These are phyloP conservation scores for Epichloe brachyelytri DNA, from an alignment of 2,329 filamentous ascomycete genomes.

Conservation along the genomic window DNA sequence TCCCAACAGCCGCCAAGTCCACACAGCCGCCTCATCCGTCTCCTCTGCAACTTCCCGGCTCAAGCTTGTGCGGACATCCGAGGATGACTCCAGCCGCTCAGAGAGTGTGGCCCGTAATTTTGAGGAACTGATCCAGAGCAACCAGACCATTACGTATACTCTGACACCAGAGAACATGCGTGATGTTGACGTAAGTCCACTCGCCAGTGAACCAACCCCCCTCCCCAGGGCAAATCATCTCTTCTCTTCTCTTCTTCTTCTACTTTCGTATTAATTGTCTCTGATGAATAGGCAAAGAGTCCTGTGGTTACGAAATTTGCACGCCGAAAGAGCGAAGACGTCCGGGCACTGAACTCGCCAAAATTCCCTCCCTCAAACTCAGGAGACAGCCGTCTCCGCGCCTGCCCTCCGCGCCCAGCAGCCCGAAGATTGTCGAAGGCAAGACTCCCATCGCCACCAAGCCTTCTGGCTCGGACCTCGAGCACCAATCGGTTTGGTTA, in stretches of 20 bases:
- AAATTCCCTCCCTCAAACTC: conserved; percentile 33
- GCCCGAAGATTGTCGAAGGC: conserved; percentile 6
- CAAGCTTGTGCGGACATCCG: conserved; percentile 42
- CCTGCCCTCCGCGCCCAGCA: conserved; percentile 6
- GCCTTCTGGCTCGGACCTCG: conserved; percentile 10
- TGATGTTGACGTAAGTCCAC: conserved; percentile 51
- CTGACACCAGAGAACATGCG: conserved; percentile 70
- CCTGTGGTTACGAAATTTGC: conserved; percentile 27
- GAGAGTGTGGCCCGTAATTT: conserved; percentile 56
- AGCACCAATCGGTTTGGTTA: conserved; percentile 10
- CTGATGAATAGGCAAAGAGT: conserved; percentile 23
- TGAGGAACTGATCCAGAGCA: conserved; percentile 69
- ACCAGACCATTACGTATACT: conserved; percentile 72
- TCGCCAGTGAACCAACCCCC: no score
- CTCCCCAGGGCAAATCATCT: not conserved
- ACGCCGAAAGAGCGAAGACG: conserved; percentile 34
- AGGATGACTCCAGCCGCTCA: conserved; percentile 38
- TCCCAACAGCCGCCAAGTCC: conserved; percentile 23
- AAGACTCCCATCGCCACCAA: conserved; percentile 1
- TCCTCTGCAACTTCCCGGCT: conserved; percentile 37
- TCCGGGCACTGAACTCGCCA: conserved; percentile 27
- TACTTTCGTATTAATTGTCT: not conserved
- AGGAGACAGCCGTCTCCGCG: conserved; percentile 10
- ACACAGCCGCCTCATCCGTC: conserved; percentile 38
- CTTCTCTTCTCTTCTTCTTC: not conserved